Percentiles rank a stretch among this genome's conserved stretches.
These are phyloP conservation scores for Blastomyces silverae DNA, from an alignment of 2,329 filamentous ascomycete genomes.

Conservation along the genomic window DNA sequence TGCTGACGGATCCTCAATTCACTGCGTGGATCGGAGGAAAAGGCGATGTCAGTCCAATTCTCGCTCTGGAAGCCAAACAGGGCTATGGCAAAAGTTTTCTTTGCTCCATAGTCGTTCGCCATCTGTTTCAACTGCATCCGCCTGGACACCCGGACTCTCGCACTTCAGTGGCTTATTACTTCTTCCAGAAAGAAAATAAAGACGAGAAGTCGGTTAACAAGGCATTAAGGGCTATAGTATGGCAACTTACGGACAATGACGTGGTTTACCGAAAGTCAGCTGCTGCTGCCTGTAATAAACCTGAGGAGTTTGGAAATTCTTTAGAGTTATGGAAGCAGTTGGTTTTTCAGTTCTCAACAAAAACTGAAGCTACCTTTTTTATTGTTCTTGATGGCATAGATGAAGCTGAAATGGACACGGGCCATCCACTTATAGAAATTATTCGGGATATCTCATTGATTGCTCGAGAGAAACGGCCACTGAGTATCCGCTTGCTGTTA, in stretches of 20 bases:
- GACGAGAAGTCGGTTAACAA: slow-evolving; percentile 21
- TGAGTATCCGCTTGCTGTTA: slow-evolving; percentile 23
- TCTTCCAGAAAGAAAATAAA: slow-evolving; percentile 19
- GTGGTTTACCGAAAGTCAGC: slow-evolving; percentile 19
- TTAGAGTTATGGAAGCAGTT: slow-evolving; percentile 21
- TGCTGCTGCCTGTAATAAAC: slow-evolving; percentile 19
- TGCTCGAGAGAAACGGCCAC: slow-evolving; percentile 16
- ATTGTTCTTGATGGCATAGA: slow-evolving; percentile 45
- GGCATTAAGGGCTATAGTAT: slow-evolving; percentile 18
- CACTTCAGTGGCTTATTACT: slow-evolving; percentile 20
- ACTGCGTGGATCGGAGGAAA: slow-evolving; percentile 16
- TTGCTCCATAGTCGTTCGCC: slow-evolving; percentile 18
- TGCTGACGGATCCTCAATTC: slow-evolving; percentile 19
- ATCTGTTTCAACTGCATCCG: slow-evolving; percentile 17
- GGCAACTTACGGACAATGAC: slow-evolving; percentile 19
- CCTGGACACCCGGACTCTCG: slow-evolving; percentile 16
- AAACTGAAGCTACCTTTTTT: slow-evolving; percentile 31
- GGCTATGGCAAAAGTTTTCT: slow-evolving; percentile 21
- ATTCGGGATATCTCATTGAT: slow-evolving; percentile 20
- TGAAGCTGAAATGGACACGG: slow-evolving; percentile 35
- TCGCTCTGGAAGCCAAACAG: slow-evolving; percentile 19
- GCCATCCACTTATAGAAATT: slow-evolving; percentile 24
- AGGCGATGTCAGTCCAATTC: slow-evolving; percentile 13
- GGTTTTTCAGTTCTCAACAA: slow-evolving; percentile 19
- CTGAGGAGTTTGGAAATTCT: slow-evolving; percentile 20